Percentiles rank a stretch among this genome's conserved stretches.
phyloP scores from a whole-genome alignment of 768 basidiomycete genomes.

The Wakefieldia striispora region DNA sequence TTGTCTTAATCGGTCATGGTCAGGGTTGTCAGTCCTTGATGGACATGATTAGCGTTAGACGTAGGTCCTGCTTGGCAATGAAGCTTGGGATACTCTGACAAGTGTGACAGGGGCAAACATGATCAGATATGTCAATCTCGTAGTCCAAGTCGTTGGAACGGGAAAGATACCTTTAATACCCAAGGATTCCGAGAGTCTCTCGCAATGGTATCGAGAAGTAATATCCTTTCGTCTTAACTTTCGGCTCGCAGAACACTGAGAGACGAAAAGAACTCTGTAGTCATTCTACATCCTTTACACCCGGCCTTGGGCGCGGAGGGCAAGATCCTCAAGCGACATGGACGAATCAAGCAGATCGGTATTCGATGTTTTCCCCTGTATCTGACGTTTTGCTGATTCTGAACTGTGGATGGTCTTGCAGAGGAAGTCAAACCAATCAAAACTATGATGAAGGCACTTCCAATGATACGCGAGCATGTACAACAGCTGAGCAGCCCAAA shows the following conservation, averaged over 20 bases:
- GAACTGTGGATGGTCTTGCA: conserved; percentile 22
- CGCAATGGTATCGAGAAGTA: conserved; percentile 74
- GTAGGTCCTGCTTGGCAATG: conserved; percentile 40
- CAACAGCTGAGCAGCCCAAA: conserved; percentile 25
- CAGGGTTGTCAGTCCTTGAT: conserved; percentile 76
- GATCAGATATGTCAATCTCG: conserved; percentile 61
- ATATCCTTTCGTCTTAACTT: conserved; percentile 9
- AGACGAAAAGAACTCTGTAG: conserved; percentile 61
- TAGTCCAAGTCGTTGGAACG: conserved; percentile 78
- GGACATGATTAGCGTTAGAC: conserved; percentile 66
- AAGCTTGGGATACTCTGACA: background rate
- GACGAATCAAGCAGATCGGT: conserved; percentile 65
- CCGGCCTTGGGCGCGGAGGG: conserved; percentile 41
- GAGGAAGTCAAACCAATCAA: conserved; percentile 74
- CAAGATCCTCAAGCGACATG: conserved; percentile 57
- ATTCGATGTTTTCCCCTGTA: conserved; percentile 14
- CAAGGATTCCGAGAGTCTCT: conserved; percentile 52
- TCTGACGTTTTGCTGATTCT: background rate
- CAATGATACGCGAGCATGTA: conserved; percentile 60
- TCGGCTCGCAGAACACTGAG: conserved; percentile 3
- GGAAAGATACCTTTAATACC: conserved; percentile 54
- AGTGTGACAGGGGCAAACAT: conserved; percentile 44
- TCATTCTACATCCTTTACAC: conserved; percentile 68
- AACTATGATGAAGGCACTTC: conserved; percentile 66
- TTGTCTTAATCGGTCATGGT: conserved; percentile 87